phyloP scores from a whole-genome alignment of 169 alveolate genomes.

The Eimeria maxima region DNA sequence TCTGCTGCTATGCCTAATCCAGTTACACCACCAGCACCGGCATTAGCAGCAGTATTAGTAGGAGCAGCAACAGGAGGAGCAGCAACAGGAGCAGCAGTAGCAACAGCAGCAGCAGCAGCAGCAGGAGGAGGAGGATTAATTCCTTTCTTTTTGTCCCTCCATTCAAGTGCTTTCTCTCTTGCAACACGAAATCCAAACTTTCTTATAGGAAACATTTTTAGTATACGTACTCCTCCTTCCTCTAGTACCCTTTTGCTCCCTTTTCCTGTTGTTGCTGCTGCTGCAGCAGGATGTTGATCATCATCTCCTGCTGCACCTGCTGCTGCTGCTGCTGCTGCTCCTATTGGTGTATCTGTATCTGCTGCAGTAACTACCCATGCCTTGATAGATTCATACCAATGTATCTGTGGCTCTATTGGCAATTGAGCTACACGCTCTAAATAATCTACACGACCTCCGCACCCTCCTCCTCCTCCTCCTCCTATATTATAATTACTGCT shows the following conservation, averaged over 20 bases:
- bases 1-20: too few species aligned
- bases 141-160: conserved; percentile 71
- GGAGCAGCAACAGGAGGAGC: too few species aligned
- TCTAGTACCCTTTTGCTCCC: neutral
- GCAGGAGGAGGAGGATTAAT: neutral
- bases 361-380: conserved; percentile 78
- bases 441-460: conserved; percentile 57
- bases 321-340: conserved; percentile 10
- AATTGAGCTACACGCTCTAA: conserved; percentile 76
- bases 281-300: neutral
- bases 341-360: neutral
- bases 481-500: conserved; percentile 17
- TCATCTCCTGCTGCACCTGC: neutral
- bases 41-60: too few species aligned
- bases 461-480: neutral
- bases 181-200: conserved; percentile 78
- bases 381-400: conserved; percentile 59
- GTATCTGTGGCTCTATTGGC: conserved; percentile 61
- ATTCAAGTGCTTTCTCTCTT: conserved; percentile 72
- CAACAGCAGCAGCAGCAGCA: conserved; percentile 36
- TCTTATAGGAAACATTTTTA: conserved; percentile 71
- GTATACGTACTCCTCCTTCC: neutral
- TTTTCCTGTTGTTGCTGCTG: conserved; percentile 25
- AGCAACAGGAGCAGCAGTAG: neutral
- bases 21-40: too few species aligned